phyloP scores from a whole-genome alignment of 176 grass and related monocot species.

The Raddia guianensis region DNA sequence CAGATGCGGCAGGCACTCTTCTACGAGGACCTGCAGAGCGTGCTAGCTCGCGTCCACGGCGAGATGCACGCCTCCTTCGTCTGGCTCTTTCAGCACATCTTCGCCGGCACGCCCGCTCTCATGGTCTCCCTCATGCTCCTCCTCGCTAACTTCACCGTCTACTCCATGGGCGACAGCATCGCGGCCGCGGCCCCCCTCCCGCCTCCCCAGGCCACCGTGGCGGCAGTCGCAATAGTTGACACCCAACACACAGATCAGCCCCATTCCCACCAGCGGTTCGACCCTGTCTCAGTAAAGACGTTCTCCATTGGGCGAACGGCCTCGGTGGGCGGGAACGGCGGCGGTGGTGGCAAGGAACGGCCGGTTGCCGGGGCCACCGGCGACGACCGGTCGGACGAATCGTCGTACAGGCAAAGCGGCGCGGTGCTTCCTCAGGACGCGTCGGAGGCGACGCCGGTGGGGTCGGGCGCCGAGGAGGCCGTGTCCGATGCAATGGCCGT shows the following conservation, averaged over 20 bases:
- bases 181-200: conserved; percentile 41
- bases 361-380: conserved; percentile 71
- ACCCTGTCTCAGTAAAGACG: conserved; percentile 41
- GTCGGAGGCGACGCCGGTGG: conserved; percentile 27
- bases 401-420: conserved; percentile 35
- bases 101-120: conserved; percentile 79
- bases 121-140: conserved; percentile 98
- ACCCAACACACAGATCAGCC: conserved; percentile 34
- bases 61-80: conserved; percentile 98
- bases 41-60: conserved; percentile 59
- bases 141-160: conserved; percentile 93
- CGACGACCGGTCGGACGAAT: conserved; percentile 61
- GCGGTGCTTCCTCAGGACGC: conserved; percentile 39
- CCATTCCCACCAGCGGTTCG: conserved; percentile 33
- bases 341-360: conserved; percentile 69
- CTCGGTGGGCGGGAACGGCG: conserved; percentile 62
- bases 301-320: conserved; percentile 52
- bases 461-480: conserved; percentile 15
- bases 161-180: conserved; percentile 66
- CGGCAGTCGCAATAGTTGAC: conserved; percentile 46
- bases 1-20: conserved; percentile 67
- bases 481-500: neutral
- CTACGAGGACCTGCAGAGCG: conserved; percentile 69
- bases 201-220: conserved; percentile 20
- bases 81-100: conserved; percentile 99